Evolutionary conservation across 2,329 filamentous ascomycete species (phyloP), one percentile per base, ranked within the genome.

Genomic region (Juglanconis sp.): DNA sequence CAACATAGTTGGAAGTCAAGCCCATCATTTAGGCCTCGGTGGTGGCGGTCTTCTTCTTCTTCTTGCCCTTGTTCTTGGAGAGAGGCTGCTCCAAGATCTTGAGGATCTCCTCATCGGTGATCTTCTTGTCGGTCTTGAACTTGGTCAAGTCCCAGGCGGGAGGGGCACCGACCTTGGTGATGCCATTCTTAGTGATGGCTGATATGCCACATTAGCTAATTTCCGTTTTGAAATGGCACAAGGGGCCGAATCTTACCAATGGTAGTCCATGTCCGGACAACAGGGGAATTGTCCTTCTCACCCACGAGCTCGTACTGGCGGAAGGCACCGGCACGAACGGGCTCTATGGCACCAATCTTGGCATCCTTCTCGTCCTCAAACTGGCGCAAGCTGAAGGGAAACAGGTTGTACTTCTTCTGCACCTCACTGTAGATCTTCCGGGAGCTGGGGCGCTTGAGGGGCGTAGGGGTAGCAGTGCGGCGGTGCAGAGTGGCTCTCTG

Each of bases 101-200:
- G 69, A 98, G 87, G 67, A 99, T 84, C 79, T 98, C 94, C 80
- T 96, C 92, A 66, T 98, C 94, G 67, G 87, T 89, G 71, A 99
- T 96, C 85, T 97, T 97, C 86, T 98, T 98, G 76, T 98, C 93
- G 38, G 91, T 89, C 85, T 96, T 89, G 82, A 89, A 86, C 81
- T 93, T 92, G 73, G 83, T 85, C 64, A 95, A 74, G 72, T 98
- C 92, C 65, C 89, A 82, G 30, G 87, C 75, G 64, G 90, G 87
- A 38, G 95, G 88, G 32, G 85, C 88, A 69, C 91, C 88, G 61
- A 99, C 81, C 79, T 91, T 91, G 72, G 90, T 92, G 70, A 99
- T 81, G 67, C 95, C 95, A 75, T 98, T 97, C 87, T 99, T 99
- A 71, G 92, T 97, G 75, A 99, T 92, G 63, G 92, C 95, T 96